Conservation (phyloP, 1,284 basidiomycete genomes). For the Moniliella sp. region DNA sequence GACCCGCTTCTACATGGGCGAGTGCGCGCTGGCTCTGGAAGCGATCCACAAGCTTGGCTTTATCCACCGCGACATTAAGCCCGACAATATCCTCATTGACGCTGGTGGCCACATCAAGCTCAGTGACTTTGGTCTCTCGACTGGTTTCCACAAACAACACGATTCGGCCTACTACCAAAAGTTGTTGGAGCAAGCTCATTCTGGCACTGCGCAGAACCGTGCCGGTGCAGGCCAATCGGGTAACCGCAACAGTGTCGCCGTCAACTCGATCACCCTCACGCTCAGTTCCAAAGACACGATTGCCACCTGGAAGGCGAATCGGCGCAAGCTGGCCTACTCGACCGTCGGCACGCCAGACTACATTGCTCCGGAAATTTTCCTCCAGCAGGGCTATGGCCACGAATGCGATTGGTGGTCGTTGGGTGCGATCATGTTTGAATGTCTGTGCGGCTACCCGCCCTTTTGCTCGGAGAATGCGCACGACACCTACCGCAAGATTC, state of each 20-base stretch:
- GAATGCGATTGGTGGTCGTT: slow-evolving; percentile 96
- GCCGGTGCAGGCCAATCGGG: slow-evolving; percentile 11
- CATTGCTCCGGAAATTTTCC: slow-evolving; percentile 87
- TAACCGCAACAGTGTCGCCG: slow-evolving; percentile 28
- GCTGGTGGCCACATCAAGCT: slow-evolving; percentile 76
- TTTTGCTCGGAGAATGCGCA: slow-evolving; percentile 33
- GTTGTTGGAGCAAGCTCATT: slow-evolving; percentile 57
- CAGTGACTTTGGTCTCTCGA: slow-evolving; percentile 85
- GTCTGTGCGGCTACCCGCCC: slow-evolving; percentile 56
- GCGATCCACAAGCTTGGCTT: slow-evolving; percentile 96
- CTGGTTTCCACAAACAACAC: slow-evolving; percentile 81
- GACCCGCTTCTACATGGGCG: slow-evolving; percentile 95
- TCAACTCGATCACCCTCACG: slow-evolving; percentile 32
- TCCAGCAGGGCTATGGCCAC: slow-evolving; percentile 62
- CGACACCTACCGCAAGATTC: slow-evolving; percentile 33
- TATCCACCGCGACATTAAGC: slow-evolving; percentile 93
- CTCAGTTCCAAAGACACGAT: slow-evolving; percentile 29
- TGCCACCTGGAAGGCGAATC: slow-evolving; percentile 91
- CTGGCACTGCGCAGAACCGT: slow-evolving; percentile 6
- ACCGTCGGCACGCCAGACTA: slow-evolving; percentile 34
- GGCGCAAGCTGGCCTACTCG: slow-evolving; percentile 78
- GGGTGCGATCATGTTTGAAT: slow-evolving; percentile 54
- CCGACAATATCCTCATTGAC: slow-evolving; percentile 91
- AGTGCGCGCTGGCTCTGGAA: slow-evolving; percentile 90
- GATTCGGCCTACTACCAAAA: slow-evolving; percentile 85